These are phyloP conservation scores for Claviceps monticola DNA, from an alignment of 2,329 filamentous ascomycete genomes.

Conservation along the genomic window DNA sequence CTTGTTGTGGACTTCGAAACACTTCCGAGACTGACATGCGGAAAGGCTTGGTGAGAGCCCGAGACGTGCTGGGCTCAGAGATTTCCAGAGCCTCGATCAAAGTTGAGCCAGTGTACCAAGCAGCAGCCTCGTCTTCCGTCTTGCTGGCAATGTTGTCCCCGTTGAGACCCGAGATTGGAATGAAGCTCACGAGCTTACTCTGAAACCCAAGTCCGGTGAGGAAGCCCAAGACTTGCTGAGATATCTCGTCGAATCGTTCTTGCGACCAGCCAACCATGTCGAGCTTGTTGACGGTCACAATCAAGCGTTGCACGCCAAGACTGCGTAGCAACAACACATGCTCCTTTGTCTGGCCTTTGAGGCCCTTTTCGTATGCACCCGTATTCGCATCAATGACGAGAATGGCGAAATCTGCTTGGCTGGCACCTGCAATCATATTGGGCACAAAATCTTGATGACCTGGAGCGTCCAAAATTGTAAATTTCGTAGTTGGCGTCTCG, in stretches of 20 bases:
- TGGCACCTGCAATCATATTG: conserved; percentile 96
- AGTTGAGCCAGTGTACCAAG: conserved; percentile 72
- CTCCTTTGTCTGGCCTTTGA: conserved; percentile 88
- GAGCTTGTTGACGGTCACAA: conserved; percentile 92
- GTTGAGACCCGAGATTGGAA: conserved; percentile 79
- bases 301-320: conserved; percentile 75
- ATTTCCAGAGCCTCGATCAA: conserved; percentile 73
- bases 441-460: conserved; percentile 94
- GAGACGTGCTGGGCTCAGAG: conserved; percentile 53
- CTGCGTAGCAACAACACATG: conserved; percentile 82
- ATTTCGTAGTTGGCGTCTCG: conserved; percentile 71
- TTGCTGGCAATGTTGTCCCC: conserved; percentile 70
- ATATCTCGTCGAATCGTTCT: conserved; percentile 73
- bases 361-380: conserved; percentile 83
- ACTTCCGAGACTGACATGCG: conserved; percentile 81
- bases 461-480: conserved; percentile 90
- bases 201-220: conserved; percentile 71
- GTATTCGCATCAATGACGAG: conserved; percentile 84
- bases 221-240: conserved; percentile 70
- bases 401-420: conserved; percentile 90
- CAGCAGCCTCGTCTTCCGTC: conserved; percentile 39
- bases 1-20: conserved; percentile 66
- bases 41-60: conserved; percentile 64
- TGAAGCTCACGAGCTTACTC: conserved; percentile 65
- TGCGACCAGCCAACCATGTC: conserved; percentile 76